Evolutionary conservation across 441 rosid species (phyloP).

Genomic region (Pelargonium cotyledonis): DNA sequence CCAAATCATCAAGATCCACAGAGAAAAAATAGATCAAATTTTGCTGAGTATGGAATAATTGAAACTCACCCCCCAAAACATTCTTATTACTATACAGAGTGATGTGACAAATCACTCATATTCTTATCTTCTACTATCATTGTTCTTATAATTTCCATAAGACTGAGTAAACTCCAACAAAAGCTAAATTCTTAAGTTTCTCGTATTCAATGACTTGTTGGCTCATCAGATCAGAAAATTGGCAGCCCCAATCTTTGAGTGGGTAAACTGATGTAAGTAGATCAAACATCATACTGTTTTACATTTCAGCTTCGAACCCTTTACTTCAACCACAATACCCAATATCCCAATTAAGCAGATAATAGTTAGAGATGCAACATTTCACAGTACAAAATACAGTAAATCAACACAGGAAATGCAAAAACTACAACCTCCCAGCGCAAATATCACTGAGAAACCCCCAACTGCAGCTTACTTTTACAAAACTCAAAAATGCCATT

Average conservation of each 20-base stretch:
- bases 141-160: not conserved
- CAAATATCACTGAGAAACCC: no score
- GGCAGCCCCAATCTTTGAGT: not conserved
- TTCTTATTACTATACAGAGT: no score
- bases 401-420: no score
- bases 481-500: not conserved
- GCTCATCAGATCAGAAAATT: not conserved
- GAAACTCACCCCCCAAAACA: no score
- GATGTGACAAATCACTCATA: not conserved
- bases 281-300: slow-evolving; percentile 3
- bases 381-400: no score
- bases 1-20: no score
- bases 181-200: not conserved
- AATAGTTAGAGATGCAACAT: no score
- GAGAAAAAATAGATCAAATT: no score
- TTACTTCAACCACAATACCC: not conserved
- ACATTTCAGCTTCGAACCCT: no score
- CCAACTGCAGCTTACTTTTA: not conserved
- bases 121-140: no score
- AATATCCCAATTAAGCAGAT: not conserved
- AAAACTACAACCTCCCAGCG: no score
- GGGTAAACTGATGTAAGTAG: not conserved
- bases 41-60: no score
- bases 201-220: not conserved
- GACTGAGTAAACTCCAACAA: not conserved